phyloP scores from a whole-genome alignment of 2,329 filamentous ascomycete species.

The Fusarium nelsonii region DNA sequence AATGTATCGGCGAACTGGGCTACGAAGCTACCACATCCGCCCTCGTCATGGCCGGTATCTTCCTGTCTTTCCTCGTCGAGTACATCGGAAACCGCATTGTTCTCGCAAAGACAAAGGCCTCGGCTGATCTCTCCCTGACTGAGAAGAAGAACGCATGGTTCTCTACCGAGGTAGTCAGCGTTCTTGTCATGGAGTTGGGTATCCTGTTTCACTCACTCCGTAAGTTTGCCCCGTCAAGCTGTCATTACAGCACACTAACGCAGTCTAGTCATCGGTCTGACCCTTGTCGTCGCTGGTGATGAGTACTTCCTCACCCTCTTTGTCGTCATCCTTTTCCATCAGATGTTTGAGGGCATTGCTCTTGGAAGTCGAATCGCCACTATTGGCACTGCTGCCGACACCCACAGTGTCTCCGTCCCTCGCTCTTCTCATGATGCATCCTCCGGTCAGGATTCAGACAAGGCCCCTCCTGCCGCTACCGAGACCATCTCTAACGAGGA shows the following conservation, averaged over 20 bases:
- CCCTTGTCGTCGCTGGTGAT: slow-evolving; percentile 71
- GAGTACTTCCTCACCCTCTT: slow-evolving; percentile 69
- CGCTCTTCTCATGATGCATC: slow-evolving; percentile 35
- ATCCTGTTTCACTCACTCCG: slow-evolving; percentile 80
- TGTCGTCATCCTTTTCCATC: slow-evolving; percentile 80
- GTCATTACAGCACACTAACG: slow-evolving; percentile 2
- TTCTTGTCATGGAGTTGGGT: slow-evolving; percentile 78
- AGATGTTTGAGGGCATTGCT: slow-evolving; percentile 82
- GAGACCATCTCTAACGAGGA: slow-evolving; percentile 39
- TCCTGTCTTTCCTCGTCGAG: slow-evolving; percentile 79
- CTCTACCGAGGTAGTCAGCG: slow-evolving; percentile 66
- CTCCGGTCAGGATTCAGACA: slow-evolving; percentile 45
- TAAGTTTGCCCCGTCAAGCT: slow-evolving; percentile 53
- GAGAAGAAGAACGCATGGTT: slow-evolving; percentile 46
- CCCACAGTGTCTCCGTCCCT: slow-evolving; percentile 40
- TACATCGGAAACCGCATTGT: slow-evolving; percentile 73
- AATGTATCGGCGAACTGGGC: slow-evolving; percentile 73
- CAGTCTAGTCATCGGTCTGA: slow-evolving; percentile 70
- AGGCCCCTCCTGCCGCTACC: slow-evolving; percentile 43
- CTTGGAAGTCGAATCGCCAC: slow-evolving; percentile 78
- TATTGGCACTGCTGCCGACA: slow-evolving; percentile 56
- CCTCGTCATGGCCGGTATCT: slow-evolving; percentile 79
- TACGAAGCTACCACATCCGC: slow-evolving; percentile 79
- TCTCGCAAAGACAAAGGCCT: slow-evolving; percentile 51
- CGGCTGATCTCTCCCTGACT: slow-evolving; percentile 42